Conservation (phyloP, 768 basidiomycete species). For the Rhizopogon salebrosus region DNA sequence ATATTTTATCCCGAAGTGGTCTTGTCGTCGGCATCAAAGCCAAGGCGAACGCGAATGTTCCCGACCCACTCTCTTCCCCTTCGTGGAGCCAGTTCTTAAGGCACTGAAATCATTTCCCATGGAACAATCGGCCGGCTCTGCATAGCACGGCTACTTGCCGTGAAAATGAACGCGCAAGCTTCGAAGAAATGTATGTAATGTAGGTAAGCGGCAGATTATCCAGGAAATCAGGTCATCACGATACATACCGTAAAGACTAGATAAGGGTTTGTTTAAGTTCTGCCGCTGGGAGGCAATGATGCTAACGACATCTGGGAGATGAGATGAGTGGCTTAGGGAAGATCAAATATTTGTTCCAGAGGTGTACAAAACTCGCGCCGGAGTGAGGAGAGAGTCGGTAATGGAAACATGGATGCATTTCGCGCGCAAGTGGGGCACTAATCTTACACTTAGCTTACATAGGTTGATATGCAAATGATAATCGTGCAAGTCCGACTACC, state of each 20-base stretch:
- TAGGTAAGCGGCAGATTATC: not conserved
- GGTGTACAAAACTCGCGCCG: not conserved
- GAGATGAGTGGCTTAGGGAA: not conserved
- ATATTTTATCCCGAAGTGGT: slow-evolving; percentile 44
- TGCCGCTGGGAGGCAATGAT: not conserved
- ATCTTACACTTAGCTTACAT: not conserved
- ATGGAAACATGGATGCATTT: not conserved
- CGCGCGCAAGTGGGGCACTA: not conserved
- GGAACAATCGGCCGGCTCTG: slow-evolving; percentile 48
- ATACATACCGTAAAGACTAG: too few species aligned
- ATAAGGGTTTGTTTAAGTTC: not conserved
- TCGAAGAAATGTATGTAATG: not conserved
- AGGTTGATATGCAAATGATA: not conserved
- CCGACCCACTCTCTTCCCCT: slow-evolving; percentile 45
- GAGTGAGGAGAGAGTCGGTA: not conserved
- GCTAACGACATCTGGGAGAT: not conserved
- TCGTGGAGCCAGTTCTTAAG: slow-evolving; percentile 48
- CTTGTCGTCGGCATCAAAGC: slow-evolving; percentile 48
- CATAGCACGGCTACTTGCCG: too few species aligned
- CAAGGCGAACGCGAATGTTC: slow-evolving; percentile 48
- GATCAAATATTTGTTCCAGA: not conserved
- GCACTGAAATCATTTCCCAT: slow-evolving; percentile 51
- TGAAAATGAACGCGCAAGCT: slow-evolving; percentile 30
- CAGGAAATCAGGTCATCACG: slow-evolving; percentile 2
- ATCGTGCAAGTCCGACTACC: not conserved